Evolutionary conservation across 345 rosid species (phyloP), one percentile per base, ranked within the genome.

Genomic region (Rhizophora mangle): DNA sequence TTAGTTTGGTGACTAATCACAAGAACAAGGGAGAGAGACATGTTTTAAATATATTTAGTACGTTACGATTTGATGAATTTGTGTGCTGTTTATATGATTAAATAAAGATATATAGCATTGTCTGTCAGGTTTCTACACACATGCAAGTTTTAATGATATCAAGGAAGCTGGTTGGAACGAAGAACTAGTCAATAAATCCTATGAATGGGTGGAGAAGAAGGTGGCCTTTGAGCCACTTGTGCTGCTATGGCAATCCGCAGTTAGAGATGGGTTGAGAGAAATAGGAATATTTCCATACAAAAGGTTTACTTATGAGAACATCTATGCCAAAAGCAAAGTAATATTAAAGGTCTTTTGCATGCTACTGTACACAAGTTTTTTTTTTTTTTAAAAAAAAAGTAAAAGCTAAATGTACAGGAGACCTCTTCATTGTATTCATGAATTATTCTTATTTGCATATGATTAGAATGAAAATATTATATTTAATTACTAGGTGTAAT

Each of bases 151-250:
- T 2, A 75, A 75, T 9, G 84, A 76, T 43, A 86, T 88, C 54
- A 73, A 60, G 66, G 72, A 76, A 64, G 85, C 68, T 0, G 88
- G 85, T 61, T 89, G 93, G 94, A 53, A 53, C 2, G 77, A 64
- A 34, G 75, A 51, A 8, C 78, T 81, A 63, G 98, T 83, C 10
- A 76, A 85, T 61, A 63, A 65, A 10, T 85, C 97, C 15, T 89
- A 93, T 29, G 63, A 59, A 31, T 93, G 98, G 97, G 96, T 89
- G 3, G 98, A 93, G 77, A 71, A 77, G 46, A 91, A 89, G 79
- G 79, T 91, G 31, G 92, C 78, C 8, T 81, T 83, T 65, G 4
- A 72, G 76, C 97, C 96, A 0, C 78, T 69, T 0, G 6, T 85
- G 70, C 19, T 74, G 81, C 82, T 75, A 8, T 93, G 96, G 96